Evolutionary conservation across 2,329 filamentous ascomycete genomes (phyloP).

Genomic region (Hysterium pulicare): DNA sequence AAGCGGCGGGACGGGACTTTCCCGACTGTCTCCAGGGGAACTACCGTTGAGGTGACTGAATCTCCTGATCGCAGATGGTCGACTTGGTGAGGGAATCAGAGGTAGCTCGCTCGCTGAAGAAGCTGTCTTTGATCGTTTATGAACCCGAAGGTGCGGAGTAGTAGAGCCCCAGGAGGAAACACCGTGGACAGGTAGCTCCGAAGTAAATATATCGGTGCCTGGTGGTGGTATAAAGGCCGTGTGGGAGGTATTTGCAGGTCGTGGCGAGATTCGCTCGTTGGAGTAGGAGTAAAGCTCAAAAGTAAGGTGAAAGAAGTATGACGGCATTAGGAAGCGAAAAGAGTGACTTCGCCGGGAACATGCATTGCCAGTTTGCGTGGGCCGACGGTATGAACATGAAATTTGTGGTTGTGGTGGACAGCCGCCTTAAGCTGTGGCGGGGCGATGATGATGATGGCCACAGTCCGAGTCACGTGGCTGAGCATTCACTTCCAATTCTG

Average conservation of each 20-base stretch:
- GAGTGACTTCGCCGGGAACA: not conserved
- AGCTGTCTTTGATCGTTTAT: constrained; percentile 15
- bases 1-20: constrained; percentile 31
- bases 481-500: too few species aligned
- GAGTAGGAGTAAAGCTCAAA: constrained; percentile 55
- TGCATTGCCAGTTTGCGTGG: constrained; percentile 17
- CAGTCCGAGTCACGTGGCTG: not conserved
- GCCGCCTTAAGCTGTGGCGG: not conserved
- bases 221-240: constrained; percentile 39
- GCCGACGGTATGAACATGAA: not conserved
- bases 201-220: constrained; percentile 45
- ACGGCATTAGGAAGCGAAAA: constrained; percentile 53
- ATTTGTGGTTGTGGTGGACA: not conserved
- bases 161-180: constrained; percentile 36
- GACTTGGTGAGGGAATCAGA: constrained; percentile 14
- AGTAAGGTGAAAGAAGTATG: constrained; percentile 62
- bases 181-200: constrained; percentile 42
- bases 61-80: constrained; percentile 17
- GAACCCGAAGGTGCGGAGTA: constrained; percentile 12
- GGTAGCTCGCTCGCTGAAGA: constrained; percentile 25
- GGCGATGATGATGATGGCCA: too few species aligned
- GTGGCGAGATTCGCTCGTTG: constrained; percentile 8
- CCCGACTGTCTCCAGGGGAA: constrained; percentile 34
- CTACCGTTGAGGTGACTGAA: constrained; percentile 32
- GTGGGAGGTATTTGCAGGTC: constrained; percentile 19